phyloP scores from a whole-genome alignment of 495 filamentous ascomycete species.

The Hypoxylon intermedium region DNA sequence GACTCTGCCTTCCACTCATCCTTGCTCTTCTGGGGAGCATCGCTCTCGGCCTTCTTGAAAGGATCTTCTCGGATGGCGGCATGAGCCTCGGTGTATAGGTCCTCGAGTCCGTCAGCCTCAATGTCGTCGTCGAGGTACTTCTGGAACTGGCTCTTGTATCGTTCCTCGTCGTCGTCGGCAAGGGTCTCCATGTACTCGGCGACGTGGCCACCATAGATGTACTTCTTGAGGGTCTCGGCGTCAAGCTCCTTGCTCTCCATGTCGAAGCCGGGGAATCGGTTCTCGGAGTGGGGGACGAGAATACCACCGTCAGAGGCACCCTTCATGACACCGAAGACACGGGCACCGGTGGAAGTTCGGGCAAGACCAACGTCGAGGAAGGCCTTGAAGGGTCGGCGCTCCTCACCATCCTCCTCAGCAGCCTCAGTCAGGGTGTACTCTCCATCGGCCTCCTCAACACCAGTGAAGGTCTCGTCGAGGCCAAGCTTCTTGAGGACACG shows the following conservation, averaged over 20 bases:
- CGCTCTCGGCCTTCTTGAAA: conserved; percentile 89
- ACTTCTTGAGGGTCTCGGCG: conserved; percentile 94
- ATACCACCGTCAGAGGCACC: conserved; percentile 98
- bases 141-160: conserved; percentile 96
- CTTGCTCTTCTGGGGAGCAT: conserved; percentile 85
- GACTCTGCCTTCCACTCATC: conserved; percentile 96
- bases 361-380: conserved; percentile 96
- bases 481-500: conserved; percentile 96
- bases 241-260: conserved; percentile 96
- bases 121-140: conserved; percentile 96
- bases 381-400: conserved; percentile 96
- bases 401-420: conserved; percentile 79
- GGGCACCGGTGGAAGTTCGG: conserved; percentile 96
- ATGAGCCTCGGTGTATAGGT: conserved; percentile 94
- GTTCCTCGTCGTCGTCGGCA: conserved; percentile 99
- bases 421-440: conserved; percentile 94
- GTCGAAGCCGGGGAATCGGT: conserved; percentile 98
- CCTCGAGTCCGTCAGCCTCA: conserved; percentile 96
- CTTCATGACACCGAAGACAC: conserved; percentile 99
- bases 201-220: conserved; percentile 98
- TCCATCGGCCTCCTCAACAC: conserved; percentile 93
- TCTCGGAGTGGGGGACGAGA: conserved; percentile 96
- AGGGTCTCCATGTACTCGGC: conserved; percentile 99
- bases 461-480: conserved; percentile 86
- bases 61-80: conserved; percentile 97